Conservation (phyloP, 2,329 filamentous ascomycete genomes). For the Colletotrichum higginsianum region DNA sequence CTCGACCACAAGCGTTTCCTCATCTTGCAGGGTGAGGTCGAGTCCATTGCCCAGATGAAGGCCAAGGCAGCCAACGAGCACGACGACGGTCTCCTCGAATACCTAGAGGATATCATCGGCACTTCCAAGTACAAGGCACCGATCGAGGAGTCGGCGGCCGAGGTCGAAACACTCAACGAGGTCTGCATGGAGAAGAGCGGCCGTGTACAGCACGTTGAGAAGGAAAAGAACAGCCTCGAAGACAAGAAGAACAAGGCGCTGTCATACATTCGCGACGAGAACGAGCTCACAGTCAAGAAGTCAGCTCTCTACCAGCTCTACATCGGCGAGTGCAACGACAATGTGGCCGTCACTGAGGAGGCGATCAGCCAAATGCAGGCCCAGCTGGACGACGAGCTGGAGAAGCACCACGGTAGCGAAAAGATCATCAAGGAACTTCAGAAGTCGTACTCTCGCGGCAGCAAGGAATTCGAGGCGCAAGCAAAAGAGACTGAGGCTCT, state of each 20-base stretch:
- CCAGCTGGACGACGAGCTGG: constrained; percentile 87
- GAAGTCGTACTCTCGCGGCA: constrained; percentile 85
- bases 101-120: constrained; percentile 98
- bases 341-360: constrained; percentile 89
- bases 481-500: constrained; percentile 86
- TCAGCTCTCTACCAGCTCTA: constrained; percentile 94
- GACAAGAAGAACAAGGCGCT: constrained; percentile 98
- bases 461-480: constrained; percentile 85
- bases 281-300: constrained; percentile 91
- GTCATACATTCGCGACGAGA: constrained; percentile 91
- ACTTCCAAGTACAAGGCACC: constrained; percentile 98
- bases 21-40: constrained; percentile 97
- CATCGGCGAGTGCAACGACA: constrained; percentile 89
- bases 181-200: constrained; percentile 95
- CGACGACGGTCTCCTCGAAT: constrained; percentile 95
- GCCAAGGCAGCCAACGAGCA: constrained; percentile 95
- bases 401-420: constrained; percentile 92
- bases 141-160: constrained; percentile 92
- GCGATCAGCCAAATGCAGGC: constrained; percentile 92
- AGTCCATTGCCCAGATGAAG: constrained; percentile 99
- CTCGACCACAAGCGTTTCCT: constrained; percentile 98
- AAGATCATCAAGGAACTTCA: constrained; percentile 91
- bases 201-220: constrained; percentile 97
- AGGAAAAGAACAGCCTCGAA: constrained; percentile 92
- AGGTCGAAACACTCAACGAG: constrained; percentile 94